Evolutionary conservation across 2,329 filamentous ascomycete genomes (phyloP), one percentile per base, ranked within the genome.

Genomic region (Aspergillus ruber): DNA sequence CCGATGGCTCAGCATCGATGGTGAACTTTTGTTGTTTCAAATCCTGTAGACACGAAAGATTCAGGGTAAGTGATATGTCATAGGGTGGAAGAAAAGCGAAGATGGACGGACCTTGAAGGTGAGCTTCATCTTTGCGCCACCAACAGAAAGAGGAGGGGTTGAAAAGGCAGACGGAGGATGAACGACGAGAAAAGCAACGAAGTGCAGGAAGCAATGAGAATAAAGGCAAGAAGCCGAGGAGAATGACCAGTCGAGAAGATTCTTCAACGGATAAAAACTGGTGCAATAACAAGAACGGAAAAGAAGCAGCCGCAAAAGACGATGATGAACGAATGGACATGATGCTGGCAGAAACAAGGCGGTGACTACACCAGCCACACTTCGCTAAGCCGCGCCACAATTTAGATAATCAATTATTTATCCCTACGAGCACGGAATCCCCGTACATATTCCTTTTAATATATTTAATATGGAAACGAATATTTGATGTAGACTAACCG

Each of bases 11-110:
- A 65, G 90, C 88, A 60, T 97, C 91, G 77, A 98, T 86, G 65
- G 85, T 84, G 75, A 98, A 98, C 78, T 96, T 96, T 71, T 96
- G 88, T 74, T 97, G 93, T 79, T 96, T 97, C 65, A 98, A 81
- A 77, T 98, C 93, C 90, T 96, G 46, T 52, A 45, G 43, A 55
- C 52, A 40, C 40, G 54, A 54, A 42, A 40, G 45, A 48, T 51
- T 33, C 38, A 41, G 41, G 12, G 51, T 65, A 47, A 65, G 54
- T 44, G 15, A 35, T 48, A 48, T 47, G 47, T 46, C 50, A 48
- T 50, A 54, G 54, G 53, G 49, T 56, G 54, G 56, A 51, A 52
- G 55, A 54, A 50, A 23, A 39, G 46, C 43, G 47, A 50, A 49
- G 46, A 44, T 47, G 48, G 56, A 39, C 61, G 46, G 68, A 83